Evolutionary conservation across 345 rosid species (phyloP), one percentile per base, ranked within the genome.

Genomic region (Rhizophora mangle): DNA sequence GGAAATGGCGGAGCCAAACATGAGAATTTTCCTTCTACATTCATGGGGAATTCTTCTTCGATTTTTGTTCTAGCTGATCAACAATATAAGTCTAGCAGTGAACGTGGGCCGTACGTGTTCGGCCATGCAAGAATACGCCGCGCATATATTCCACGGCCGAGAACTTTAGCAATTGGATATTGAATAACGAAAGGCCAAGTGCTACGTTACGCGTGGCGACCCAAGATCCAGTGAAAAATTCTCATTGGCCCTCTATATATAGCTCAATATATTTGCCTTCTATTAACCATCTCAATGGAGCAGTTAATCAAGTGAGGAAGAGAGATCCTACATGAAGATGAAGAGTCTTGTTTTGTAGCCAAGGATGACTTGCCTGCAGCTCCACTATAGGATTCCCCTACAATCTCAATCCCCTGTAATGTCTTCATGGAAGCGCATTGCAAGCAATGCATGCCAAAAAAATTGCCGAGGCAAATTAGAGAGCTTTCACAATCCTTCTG

Each of bases 341-440:
- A 19, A 59, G 75, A 63, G 80, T 68, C 68, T 20, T 22, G 83
- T 84, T 70, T 74, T 16, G 82, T 79, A 76, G 87, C 87, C 83
- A 81, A 79, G 87, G 80, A 84, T 84, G 85, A 79, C 82, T 79
- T 76, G 83, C 87, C 87, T 79, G 69, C 13, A 30, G 59, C 79
- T 74, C 29, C 34, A 18, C 20, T 6, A 26, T 34, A 54, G 15
- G 29, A 54, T 54, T 54, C 29, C n/a, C 49, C 49, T 11, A 3
- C 49, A 43, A 2, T 43, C 3, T 43, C 49, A 43, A 19, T 43
- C 49, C 49, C 49, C 49, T 43, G 49, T 13, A 43, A 43, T 43
- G 49, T 43, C 16, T 3, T 13, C 15, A 43, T 3, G 49, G 49
- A 43, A 43, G 49, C 5, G 18, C 15, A 43, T 13, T 43, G 18